Conservation (phyloP, 352 stramenopile species). For the Sclerospora graminicola region DNA sequence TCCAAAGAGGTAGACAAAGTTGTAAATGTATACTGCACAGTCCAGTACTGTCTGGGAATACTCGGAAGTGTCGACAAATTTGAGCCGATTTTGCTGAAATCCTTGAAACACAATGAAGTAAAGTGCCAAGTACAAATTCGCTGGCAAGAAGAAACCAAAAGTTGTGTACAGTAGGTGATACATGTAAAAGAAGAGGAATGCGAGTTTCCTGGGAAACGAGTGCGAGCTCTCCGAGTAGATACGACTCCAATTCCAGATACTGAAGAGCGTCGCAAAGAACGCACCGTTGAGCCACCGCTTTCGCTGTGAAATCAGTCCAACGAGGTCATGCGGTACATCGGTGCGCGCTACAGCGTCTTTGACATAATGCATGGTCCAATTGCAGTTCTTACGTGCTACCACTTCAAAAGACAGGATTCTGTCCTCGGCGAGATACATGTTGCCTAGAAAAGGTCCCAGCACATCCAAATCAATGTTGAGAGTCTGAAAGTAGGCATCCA, state of each 20-base stretch:
- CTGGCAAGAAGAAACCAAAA: slow-evolving; percentile 65
- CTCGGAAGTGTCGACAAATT: slow-evolving; percentile 70
- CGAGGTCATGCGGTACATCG: slow-evolving; percentile 72
- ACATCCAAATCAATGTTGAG: slow-evolving; percentile 71
- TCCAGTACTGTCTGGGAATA: slow-evolving; percentile 51
- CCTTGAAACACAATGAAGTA: slow-evolving; percentile 85
- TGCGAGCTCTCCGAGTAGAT: slow-evolving; percentile 80
- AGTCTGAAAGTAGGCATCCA: slow-evolving; percentile 82
- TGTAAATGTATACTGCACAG: slow-evolving; percentile 66
- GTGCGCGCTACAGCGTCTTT: slow-evolving; percentile 75
- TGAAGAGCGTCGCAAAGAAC: slow-evolving; percentile 85
- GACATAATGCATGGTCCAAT: slow-evolving; percentile 85
- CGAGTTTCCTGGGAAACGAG: slow-evolving; percentile 56
- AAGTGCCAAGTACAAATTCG: slow-evolving; percentile 76
- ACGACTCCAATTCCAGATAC: slow-evolving; percentile 74
- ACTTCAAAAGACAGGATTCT: slow-evolving; percentile 82
- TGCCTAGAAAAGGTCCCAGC: slow-evolving; percentile 72
- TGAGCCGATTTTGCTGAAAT: slow-evolving; percentile 79
- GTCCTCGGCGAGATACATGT: slow-evolving; percentile 86
- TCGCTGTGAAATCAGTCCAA: slow-evolving; percentile 78
- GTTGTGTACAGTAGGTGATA: slow-evolving; percentile 68
- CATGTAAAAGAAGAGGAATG: slow-evolving; percentile 61
- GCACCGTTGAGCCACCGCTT: slow-evolving; percentile 81
- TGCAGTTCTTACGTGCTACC: slow-evolving; percentile 68
- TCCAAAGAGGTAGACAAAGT: slow-evolving; percentile 67